These are phyloP conservation scores for Fusarium sp. DNA, from an alignment of 2,329 filamentous ascomycete genomes.

Conservation along the genomic window DNA sequence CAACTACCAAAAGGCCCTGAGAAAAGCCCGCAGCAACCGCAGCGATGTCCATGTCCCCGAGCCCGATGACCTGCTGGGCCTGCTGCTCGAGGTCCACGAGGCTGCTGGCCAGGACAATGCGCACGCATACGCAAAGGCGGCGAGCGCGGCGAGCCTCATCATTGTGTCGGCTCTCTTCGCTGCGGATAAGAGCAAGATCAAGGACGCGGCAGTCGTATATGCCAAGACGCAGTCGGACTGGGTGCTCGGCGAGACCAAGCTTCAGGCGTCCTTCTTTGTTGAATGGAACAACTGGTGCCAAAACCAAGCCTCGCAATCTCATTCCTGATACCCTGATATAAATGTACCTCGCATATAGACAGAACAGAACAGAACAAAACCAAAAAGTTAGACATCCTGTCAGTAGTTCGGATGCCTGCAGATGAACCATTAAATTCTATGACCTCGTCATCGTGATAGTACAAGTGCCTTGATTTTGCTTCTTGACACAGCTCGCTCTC, in stretches of 20 bases:
- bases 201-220: conserved; percentile 72
- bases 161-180: conserved; percentile 71
- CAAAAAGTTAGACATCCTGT: conserved; percentile 11
- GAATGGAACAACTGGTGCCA: conserved; percentile 82
- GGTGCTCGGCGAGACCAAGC: conserved; percentile 66
- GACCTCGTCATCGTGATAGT: conserved; percentile 52
- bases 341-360: conserved; percentile 15
- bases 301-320: conserved; percentile 56
- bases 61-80: conserved; percentile 63
- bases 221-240: conserved; percentile 67
- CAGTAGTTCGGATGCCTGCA: conserved; percentile 34
- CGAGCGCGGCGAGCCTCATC: conserved; percentile 77
- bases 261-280: conserved; percentile 73
- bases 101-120: conserved; percentile 73
- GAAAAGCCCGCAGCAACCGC: conserved; percentile 62
- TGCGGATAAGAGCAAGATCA: conserved; percentile 62
- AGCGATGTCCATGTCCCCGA: conserved; percentile 52
- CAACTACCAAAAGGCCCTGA: conserved; percentile 75
- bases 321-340: conserved; percentile 37
- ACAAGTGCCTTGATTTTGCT: conserved; percentile 46
- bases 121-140: conserved; percentile 77
- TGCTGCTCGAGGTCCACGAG: conserved; percentile 75
- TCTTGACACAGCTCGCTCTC: conserved; percentile 30
- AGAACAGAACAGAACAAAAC: conserved; percentile 16
- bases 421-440: conserved; percentile 52